Percentiles rank a stretch among this genome's conserved stretches.
These are phyloP conservation scores for Metschnikowia bowlesiae DNA, from an alignment of 805 yeast genomes.

Conservation along the genomic window DNA sequence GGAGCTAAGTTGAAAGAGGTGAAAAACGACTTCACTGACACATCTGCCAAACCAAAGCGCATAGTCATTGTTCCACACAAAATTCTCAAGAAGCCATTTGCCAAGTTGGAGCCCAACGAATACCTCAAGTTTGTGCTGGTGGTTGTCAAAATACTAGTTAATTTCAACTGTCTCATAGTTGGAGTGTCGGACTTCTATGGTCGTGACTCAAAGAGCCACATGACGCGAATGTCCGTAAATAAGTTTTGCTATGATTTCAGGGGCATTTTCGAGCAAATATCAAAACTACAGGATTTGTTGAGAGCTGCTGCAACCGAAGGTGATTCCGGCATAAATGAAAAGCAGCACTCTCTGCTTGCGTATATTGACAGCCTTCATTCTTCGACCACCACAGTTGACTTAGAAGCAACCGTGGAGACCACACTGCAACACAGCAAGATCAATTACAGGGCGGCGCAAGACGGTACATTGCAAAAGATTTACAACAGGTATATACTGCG, in stretches of 20 bases:
- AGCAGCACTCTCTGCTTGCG: not conserved
- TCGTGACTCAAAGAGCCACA: not conserved
- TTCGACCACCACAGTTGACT: not conserved
- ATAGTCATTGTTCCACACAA: slow-evolving; percentile 38
- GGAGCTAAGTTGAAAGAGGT: not conserved
- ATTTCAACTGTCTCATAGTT: slow-evolving; percentile 25
- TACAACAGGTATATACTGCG: not conserved
- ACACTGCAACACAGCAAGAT: not conserved
- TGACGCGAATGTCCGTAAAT: not conserved
- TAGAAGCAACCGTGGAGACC: not conserved
- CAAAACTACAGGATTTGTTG: not conserved
- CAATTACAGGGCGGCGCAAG: not conserved
- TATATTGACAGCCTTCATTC: not conserved
- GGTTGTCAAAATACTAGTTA: slow-evolving; percentile 34
- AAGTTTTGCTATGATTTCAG: slow-evolving; percentile 17
- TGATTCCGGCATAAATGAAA: not conserved
- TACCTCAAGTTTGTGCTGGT: slow-evolving; percentile 33
- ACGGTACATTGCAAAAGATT: not conserved
- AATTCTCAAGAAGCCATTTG: slow-evolving; percentile 38
- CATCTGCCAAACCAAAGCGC: slow-evolving; percentile 16
- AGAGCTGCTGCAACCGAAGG: not conserved
- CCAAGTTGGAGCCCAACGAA: slow-evolving; percentile 33
- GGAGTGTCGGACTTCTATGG: not conserved
- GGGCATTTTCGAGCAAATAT: slow-evolving; percentile 14
- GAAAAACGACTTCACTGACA: not conserved